phyloP scores from a whole-genome alignment of 805 yeast genomes.

The Saturnispora silvae region DNA sequence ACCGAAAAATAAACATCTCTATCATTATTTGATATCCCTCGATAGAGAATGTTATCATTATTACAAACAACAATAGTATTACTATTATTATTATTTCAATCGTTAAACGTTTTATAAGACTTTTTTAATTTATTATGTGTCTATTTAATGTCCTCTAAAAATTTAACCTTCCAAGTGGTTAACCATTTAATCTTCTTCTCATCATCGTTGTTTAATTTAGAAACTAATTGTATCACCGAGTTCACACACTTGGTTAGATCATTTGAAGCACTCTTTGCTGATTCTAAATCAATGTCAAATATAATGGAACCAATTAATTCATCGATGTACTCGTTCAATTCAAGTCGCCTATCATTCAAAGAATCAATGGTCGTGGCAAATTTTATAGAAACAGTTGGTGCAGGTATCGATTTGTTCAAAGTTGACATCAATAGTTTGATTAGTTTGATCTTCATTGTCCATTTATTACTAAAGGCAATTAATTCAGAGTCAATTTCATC shows the following conservation, averaged over 20 bases:
- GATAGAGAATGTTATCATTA: too few species aligned
- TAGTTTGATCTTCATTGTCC: slow-evolving; percentile 46
- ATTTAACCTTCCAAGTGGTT: slow-evolving; percentile 42
- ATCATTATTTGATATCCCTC: slow-evolving; percentile 3
- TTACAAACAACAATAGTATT: neutral
- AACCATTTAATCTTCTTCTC: slow-evolving; percentile 51
- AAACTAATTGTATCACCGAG: slow-evolving; percentile 30
- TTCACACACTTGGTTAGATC: slow-evolving; percentile 17
- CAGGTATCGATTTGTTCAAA: slow-evolving; percentile 47
- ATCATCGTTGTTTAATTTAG: slow-evolving; percentile 36
- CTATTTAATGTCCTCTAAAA: slow-evolving; percentile 17
- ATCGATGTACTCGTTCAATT: slow-evolving; percentile 40
- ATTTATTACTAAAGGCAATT: slow-evolving; percentile 30
- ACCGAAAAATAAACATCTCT: neutral
- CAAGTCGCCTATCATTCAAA: slow-evolving; percentile 33
- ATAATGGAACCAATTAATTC: slow-evolving; percentile 48
- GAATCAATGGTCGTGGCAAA: slow-evolving; percentile 37
- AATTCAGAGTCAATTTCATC: slow-evolving; percentile 14
- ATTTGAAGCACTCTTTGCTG: slow-evolving; percentile 17
- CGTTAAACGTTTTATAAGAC: too few species aligned
- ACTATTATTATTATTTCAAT: neutral
- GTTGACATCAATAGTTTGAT: slow-evolving; percentile 50
- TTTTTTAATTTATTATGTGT: too few species aligned
- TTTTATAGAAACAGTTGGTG: slow-evolving; percentile 16
- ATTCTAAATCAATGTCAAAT: slow-evolving; percentile 32